A percentile compares a stretch with the other conserved stretches of the same genome.
Evolutionary conservation across 2,329 filamentous ascomycete genomes (phyloP).

Genomic region (Bipolaris bicolor): DNA sequence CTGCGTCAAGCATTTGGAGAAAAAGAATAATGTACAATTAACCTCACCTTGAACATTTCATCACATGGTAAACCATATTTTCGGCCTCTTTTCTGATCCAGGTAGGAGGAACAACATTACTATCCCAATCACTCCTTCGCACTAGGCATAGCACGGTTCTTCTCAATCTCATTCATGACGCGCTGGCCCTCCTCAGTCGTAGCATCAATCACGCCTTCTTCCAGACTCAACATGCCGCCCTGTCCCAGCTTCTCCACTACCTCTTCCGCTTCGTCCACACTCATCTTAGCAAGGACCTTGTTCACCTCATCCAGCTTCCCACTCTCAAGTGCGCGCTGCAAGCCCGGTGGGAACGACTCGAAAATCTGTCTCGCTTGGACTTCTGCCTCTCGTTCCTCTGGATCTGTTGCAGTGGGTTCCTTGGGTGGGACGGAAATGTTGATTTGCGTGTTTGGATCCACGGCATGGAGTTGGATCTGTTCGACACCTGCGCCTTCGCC

Average conservation of each 20-base stretch:
- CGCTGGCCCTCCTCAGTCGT: conserved; percentile 86
- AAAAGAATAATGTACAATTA: conserved; percentile 17
- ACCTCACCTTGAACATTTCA: neutral
- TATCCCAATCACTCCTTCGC: conserved; percentile 39
- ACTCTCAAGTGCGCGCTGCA: conserved; percentile 83
- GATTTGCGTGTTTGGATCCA: conserved; percentile 91
- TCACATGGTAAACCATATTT: neutral
- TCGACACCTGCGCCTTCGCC: conserved; percentile 71
- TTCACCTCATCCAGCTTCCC: conserved; percentile 90
- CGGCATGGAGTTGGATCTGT: conserved; percentile 96
- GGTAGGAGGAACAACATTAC: neutral
- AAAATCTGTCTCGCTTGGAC: conserved; percentile 73
- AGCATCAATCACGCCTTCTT: conserved; percentile 93
- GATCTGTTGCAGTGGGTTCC: conserved; percentile 46
- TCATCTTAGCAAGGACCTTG: conserved; percentile 86
- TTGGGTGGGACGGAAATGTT: conserved; percentile 80
- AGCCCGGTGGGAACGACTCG: conserved; percentile 79
- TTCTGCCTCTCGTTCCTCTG: conserved; percentile 66
- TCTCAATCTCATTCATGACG: conserved; percentile 72
- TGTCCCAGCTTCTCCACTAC: conserved; percentile 80
- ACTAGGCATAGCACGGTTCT: conserved; percentile 47
- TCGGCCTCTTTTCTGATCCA: neutral
- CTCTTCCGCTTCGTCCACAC: conserved; percentile 84
- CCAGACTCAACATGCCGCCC: conserved; percentile 86
- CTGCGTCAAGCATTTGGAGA: neutral